Conservation (phyloP, 2,329 filamentous ascomycete species). For the Fusarium virguliforme region DNA sequence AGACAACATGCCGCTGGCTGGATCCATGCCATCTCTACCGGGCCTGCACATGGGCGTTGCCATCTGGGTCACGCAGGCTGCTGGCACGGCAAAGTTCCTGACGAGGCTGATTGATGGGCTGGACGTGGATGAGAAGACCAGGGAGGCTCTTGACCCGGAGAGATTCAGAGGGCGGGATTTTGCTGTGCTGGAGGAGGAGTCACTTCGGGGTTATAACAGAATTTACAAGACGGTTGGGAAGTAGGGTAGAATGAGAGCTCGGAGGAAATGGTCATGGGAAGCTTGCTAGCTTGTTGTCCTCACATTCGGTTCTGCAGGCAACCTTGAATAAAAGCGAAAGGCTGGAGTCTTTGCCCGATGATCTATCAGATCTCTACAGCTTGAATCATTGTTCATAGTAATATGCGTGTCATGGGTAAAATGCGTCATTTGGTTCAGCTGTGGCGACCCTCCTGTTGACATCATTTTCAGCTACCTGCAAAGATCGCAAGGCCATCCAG, state of each 20-base stretch:
- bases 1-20: conserved; percentile 48
- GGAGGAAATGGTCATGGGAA: no score
- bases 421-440: background rate
- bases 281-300: no score
- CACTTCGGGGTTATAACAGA: conserved; percentile 42
- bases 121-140: conserved; percentile 23
- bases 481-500: background rate
- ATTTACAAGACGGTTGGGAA: conserved; percentile 46
- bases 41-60: conserved; percentile 42
- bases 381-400: no score
- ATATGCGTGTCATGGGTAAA: no score
- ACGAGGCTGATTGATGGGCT: conserved; percentile 26
- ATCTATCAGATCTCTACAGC: no score
- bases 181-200: conserved; percentile 33
- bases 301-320: background rate
- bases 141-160: conserved; percentile 38
- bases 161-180: conserved; percentile 39
- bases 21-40: conserved; percentile 8
- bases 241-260: background rate
- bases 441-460: background rate
- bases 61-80: conserved; percentile 47
- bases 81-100: conserved; percentile 41
- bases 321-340: background rate
- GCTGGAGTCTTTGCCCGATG: no score
- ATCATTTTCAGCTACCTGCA: background rate